Evolutionary conservation across 148 eudicot species (phyloP), one percentile per base, ranked within the genome.

Genomic region (Cornus kousa): DNA sequence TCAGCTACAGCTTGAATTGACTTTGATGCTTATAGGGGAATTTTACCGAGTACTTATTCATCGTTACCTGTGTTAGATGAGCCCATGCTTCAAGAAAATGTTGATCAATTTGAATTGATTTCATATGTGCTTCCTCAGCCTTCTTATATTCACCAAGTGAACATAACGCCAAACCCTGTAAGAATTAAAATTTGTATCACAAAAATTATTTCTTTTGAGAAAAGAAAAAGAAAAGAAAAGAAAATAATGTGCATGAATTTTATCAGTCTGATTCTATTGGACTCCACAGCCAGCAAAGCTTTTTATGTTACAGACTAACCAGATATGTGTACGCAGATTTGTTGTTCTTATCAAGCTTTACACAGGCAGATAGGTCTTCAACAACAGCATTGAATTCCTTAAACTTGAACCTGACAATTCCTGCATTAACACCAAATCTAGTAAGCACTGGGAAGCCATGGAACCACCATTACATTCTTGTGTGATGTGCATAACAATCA

Each of bases 241-340:
- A 68, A 43, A 43, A 43, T 0, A 43, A 6, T 43, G 11, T 19
- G 37, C 60, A 33, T 46, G 40, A 53, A 68, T 8, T 28, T 72
- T 17, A 50, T 40, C 23, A 71, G 65, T 14, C 5, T 14, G n/a
- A 74, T 32, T 13, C 39, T 28, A 20, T 35, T 19, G 64, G 20
- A 68, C 33, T 20, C 23, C 67, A 53, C 33, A 62, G 23, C 70
- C 33, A 68, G 77, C 22, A 70, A 57, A 69, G 64, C 70, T 57
- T 23, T 43, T 20, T 22, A 70, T 62, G 16, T 48, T 68, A 80
- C 67, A 39, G 68, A 80, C 93, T 85, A 80, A 90, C 99, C 95
- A 95, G 83, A 83, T 93, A 93, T 23, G 99, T 95, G 82, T 85
- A 88, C 17, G 99, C 99, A 72, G 99, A 95, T 82, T 93, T 93